These are phyloP conservation scores for Stereum hirsutum DNA, from an alignment of 1,284 basidiomycete genomes.

Conservation along the genomic window DNA sequence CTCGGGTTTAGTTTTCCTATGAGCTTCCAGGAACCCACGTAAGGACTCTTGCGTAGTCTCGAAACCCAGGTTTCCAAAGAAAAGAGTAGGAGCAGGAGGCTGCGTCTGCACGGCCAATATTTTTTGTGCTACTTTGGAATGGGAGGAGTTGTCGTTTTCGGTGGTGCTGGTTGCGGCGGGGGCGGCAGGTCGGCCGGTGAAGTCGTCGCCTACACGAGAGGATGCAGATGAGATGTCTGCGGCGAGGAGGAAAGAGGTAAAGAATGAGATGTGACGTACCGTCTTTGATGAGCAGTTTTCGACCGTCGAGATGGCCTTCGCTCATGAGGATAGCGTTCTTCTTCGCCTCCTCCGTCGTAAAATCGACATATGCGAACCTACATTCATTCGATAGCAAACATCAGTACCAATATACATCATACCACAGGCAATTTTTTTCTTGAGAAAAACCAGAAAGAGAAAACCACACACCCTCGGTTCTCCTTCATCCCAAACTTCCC, in stretches of 20 bases:
- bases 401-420: no score
- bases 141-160: slow-evolving; percentile 18
- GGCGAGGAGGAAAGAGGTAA: background rate
- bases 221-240: background rate
- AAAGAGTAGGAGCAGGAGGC: slow-evolving; percentile 75
- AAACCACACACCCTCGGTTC: slow-evolving; percentile 54
- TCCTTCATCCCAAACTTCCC: slow-evolving; percentile 33
- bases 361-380: slow-evolving; percentile 96
- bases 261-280: slow-evolving; percentile 37
- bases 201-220: slow-evolving; percentile 57
- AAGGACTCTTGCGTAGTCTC: slow-evolving; percentile 77
- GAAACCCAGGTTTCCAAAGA: slow-evolving; percentile 85
- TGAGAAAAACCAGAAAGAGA: slow-evolving; percentile 11
- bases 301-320: slow-evolving; percentile 77
- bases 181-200: slow-evolving; percentile 49
- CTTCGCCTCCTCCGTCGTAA: slow-evolving; percentile 72
- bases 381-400: slow-evolving; percentile 7
- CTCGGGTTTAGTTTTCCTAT: slow-evolving; percentile 29
- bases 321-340: slow-evolving; percentile 69
- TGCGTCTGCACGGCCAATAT: slow-evolving; percentile 80
- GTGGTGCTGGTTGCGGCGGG: slow-evolving; percentile 19
- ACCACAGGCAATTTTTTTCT: background rate
- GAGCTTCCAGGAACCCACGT: slow-evolving; percentile 61
- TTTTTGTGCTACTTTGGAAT: slow-evolving; percentile 73
- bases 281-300: slow-evolving; percentile 89